phyloP scores from a whole-genome alignment of 129 eudicot genomes.

The Lonicera japonica region DNA sequence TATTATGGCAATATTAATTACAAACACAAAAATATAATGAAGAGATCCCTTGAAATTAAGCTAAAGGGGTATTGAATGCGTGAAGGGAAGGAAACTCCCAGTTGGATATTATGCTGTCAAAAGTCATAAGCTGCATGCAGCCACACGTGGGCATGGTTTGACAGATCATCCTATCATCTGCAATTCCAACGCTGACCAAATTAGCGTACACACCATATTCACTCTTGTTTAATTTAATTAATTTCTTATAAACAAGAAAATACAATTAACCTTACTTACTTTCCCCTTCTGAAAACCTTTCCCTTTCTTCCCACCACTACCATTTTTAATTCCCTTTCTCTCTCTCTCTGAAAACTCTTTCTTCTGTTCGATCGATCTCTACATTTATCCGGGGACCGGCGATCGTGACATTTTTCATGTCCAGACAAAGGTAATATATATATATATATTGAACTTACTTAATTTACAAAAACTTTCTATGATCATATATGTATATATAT shows the following conservation, averaged over 20 bases:
- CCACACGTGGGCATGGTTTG: constrained; percentile 29
- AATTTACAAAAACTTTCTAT: neutral
- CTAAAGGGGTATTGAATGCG: constrained; percentile 17
- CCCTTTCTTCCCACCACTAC: constrained; percentile 29
- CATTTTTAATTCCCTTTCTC: neutral
- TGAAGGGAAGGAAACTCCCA: constrained; percentile 25
- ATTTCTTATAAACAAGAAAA: constrained; percentile 1
- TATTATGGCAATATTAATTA: no score
- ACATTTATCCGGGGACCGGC: neutral
- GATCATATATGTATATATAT: neutral
- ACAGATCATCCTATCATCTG: constrained; percentile 7
- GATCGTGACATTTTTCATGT: constrained; percentile 17
- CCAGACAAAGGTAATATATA: constrained; percentile 43
- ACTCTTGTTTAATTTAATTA: no score
- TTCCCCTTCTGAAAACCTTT: constrained; percentile 4
- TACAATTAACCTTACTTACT: constrained; percentile 14
- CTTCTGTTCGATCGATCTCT: neutral
- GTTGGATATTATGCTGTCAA: constrained; percentile 18
- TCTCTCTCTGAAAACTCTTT: no score
- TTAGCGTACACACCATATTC: neutral
- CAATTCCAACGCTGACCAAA: neutral
- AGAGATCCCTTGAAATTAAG: neutral
- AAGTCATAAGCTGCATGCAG: constrained; percentile 26
- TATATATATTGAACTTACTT: neutral
- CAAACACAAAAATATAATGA: no score